Base-by-base conservation (phyloP, 2,329 filamentous ascomycete species). In the Xylaria sp. region DNA sequence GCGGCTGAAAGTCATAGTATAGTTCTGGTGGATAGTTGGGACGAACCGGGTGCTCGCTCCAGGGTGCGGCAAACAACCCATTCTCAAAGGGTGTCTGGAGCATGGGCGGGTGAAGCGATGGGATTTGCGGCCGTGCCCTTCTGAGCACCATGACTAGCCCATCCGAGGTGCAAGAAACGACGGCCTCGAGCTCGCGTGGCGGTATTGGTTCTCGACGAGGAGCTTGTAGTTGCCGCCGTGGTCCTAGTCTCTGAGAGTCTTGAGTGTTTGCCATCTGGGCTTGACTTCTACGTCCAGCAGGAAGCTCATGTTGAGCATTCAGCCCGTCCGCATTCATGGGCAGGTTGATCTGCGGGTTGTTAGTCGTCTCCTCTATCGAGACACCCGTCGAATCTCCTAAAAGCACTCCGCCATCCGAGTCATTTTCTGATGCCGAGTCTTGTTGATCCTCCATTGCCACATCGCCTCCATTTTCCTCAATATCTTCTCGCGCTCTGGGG, bases 151-250 rank as follows among this genome's bases (percentile, higher is more conserved):
- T 93, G 2, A 97, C 93, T 0, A 97, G 83, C 0, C 94, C 94
- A 78, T 97, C 94, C 0, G 94, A 97, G 1, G 93, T 94, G 80
- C 94, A 97, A 0, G 94, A 97, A 5, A 97, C 90, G n/a, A 97
- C 93, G 1, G 93, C 94, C 81, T 97, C 94, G 3, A 97, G 83
- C 80, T 97, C 93, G 61, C 94, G 84, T 1, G 85, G 84, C 2
- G 80, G 80, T 7, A 82, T 77, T 0, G 75, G 74, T 33, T 78
- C 77, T 15, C 77, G 74, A 43, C 71, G 74, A 15, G 76, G 72
- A 46, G 31, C 13, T 41, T 52, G 70, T 59, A 15, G 31, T 48
- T 15, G 43, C 48, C 33, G 67, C 15, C 28, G 58, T 36, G 46
- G 67, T 23, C 33, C 57, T 25, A 31, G 48, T 36, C 61, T 65